Evolutionary conservation across 2,329 filamentous ascomycete genomes (phyloP).

Genomic region (Exophiala lecanii-corni): DNA sequence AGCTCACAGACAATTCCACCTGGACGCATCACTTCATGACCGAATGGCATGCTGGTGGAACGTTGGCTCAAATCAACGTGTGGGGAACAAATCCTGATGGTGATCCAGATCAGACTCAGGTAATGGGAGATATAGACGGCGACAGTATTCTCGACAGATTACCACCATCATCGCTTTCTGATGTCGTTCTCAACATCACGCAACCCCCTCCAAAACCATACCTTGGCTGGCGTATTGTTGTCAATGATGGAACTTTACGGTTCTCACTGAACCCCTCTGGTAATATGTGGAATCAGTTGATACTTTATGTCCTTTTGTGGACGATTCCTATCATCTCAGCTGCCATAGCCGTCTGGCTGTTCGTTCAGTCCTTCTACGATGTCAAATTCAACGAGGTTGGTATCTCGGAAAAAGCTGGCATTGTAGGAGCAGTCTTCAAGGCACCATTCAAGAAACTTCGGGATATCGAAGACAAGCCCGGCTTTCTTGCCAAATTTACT

Average conservation of each 20-base stretch:
- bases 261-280: slow-evolving; percentile 53
- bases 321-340: slow-evolving; percentile 51
- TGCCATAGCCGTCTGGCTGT: slow-evolving; percentile 49
- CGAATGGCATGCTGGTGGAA: slow-evolving; percentile 51
- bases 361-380: slow-evolving; percentile 59
- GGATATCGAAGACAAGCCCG: slow-evolving; percentile 15
- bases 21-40: slow-evolving; percentile 60
- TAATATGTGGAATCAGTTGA: slow-evolving; percentile 50
- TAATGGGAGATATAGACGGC: slow-evolving; percentile 58
- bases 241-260: slow-evolving; percentile 51
- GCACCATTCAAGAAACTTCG: slow-evolving; percentile 32
- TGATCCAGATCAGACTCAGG: slow-evolving; percentile 54
- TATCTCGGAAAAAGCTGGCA: slow-evolving; percentile 46
- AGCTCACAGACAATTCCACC: slow-evolving; percentile 44
- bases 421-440: slow-evolving; percentile 35
- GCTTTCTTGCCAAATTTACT: slow-evolving; percentile 13
- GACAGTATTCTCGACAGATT: slow-evolving; percentile 59
- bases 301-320: slow-evolving; percentile 51
- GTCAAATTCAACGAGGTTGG: slow-evolving; percentile 60
- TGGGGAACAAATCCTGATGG: slow-evolving; percentile 65
- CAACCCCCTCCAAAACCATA: slow-evolving; percentile 50
- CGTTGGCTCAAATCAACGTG: slow-evolving; percentile 57
- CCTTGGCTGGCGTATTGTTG: slow-evolving; percentile 51
- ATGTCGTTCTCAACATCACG: slow-evolving; percentile 57
- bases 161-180: slow-evolving; percentile 53